Base-by-base conservation (phyloP, 2,329 filamentous ascomycete species). In the Aureobasidium lini region DNA sequence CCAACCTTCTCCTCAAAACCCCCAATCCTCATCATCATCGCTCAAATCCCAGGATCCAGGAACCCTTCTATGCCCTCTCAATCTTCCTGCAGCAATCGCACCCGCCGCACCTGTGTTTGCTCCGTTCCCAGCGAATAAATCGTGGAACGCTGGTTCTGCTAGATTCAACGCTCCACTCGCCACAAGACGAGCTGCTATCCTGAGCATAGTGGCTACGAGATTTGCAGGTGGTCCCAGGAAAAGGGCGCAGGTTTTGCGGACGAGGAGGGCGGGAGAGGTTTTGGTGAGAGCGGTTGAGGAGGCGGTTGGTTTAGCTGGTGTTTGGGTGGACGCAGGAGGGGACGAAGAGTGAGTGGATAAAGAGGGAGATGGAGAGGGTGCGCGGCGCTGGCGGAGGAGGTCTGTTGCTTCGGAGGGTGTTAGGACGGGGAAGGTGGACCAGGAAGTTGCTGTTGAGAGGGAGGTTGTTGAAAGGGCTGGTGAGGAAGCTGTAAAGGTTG, bases 161-260 rank as follows among this genome's bases (percentile, higher is more conserved):
- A 63, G 54, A 23, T 57, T 62, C 28, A 73, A 70, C 6, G 71
- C 71, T 4, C 77, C 77, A 47, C 73, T 73, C 1, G 85, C 81
- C 62, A 96, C 90, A 62, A 96, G 90, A 62, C 83, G 85, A 0
- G 88, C 86, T 0, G 91, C 89, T 60, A 96, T 89, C 59, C 85
- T 84, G 4, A 96, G 80, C 79, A 96, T 91, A 42, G 95, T 77
- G 29, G 84, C 79, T 37, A 95, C 82, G 1, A 95, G 80, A 66
- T 92, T 84, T 36, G 86, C 83, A 0, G 92, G 90, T n/a, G 90
- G 90, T 0, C 88, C 85, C 13, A 96, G 76, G 4, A 95, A 80
- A 32, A 94, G 80, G 54, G 89, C 85, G 63, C 83, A 85, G 0
- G 90, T 91, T 73, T 89, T 92, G 59, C 86, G 83, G 29, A 95